Evolutionary conservation across 2,329 filamentous ascomycete species (phyloP).

Genomic region (Epichloe bromicola): DNA sequence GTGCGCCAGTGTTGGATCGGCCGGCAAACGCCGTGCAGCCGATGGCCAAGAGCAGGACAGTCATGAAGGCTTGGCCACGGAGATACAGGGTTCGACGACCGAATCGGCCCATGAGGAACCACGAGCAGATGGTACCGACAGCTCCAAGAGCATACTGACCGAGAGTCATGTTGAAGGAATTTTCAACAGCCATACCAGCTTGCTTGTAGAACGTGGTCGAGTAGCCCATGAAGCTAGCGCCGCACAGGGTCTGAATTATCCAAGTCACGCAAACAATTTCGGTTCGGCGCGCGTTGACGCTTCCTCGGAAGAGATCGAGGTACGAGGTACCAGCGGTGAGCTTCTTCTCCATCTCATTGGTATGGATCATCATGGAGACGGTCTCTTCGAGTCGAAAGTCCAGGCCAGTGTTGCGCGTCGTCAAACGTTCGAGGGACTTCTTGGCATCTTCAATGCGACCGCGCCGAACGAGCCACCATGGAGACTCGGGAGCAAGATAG

Average conservation of each 20-base stretch:
- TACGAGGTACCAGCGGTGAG: slow-evolving; percentile 28
- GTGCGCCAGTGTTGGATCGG: slow-evolving; percentile 30
- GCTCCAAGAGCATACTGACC: slow-evolving; percentile 31
- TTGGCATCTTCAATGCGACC: slow-evolving; percentile 26
- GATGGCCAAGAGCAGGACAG: slow-evolving; percentile 26
- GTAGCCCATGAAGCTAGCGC: slow-evolving; percentile 39
- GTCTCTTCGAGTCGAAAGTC: slow-evolving; percentile 28
- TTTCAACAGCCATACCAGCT: slow-evolving; percentile 25
- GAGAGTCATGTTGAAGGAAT: slow-evolving; percentile 27
- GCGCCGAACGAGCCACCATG: slow-evolving; percentile 35
- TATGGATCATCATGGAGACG: slow-evolving; percentile 38
- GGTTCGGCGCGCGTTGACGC: slow-evolving; percentile 29
- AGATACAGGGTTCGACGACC: slow-evolving; percentile 34
- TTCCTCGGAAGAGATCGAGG: slow-evolving; percentile 32
- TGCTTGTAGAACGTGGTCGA: slow-evolving; percentile 39
- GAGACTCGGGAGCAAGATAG: slow-evolving; percentile 33
- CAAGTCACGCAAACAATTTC: slow-evolving; percentile 33
- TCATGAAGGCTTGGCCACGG: slow-evolving; percentile 35
- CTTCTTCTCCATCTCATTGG: slow-evolving; percentile 34
- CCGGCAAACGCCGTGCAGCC: slow-evolving; percentile 42
- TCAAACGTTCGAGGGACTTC: slow-evolving; percentile 25
- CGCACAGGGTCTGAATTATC: slow-evolving; percentile 28
- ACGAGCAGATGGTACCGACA: slow-evolving; percentile 31
- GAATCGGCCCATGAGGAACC: slow-evolving; percentile 29
- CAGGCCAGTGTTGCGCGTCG: slow-evolving; percentile 20